phyloP scores from a whole-genome alignment of 257 asterid species.

The Apocynum venetum region DNA sequence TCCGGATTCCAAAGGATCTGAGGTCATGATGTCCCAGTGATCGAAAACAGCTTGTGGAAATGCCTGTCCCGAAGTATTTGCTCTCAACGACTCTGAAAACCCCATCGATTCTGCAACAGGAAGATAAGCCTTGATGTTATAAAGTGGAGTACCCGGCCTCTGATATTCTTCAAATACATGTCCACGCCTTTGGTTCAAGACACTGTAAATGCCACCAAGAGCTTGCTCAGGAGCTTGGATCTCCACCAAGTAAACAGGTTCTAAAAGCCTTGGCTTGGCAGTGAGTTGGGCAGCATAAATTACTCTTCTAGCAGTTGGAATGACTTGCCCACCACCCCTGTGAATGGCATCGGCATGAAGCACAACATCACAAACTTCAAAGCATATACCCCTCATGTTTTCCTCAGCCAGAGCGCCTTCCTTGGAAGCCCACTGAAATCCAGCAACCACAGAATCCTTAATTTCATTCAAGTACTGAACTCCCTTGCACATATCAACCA shows the following conservation, averaged over 20 bases:
- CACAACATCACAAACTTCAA: slow-evolving; percentile 41
- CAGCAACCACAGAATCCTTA: slow-evolving; percentile 49
- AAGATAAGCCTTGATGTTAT: slow-evolving; percentile 44
- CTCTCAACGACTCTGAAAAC: slow-evolving; percentile 36
- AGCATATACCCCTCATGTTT: slow-evolving; percentile 45
- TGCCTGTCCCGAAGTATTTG: slow-evolving; percentile 43
- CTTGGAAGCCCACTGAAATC: slow-evolving; percentile 47
- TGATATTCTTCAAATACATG: slow-evolving; percentile 42
- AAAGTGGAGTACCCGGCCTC: slow-evolving; percentile 40
- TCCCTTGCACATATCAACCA: slow-evolving; percentile 46
- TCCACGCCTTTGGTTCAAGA: slow-evolving; percentile 43
- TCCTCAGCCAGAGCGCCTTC: slow-evolving; percentile 42
- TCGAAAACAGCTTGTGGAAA: slow-evolving; percentile 41
- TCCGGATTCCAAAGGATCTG: slow-evolving; percentile 33
- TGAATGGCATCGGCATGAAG: slow-evolving; percentile 45
- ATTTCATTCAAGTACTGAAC: slow-evolving; percentile 41
- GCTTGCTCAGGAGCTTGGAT: slow-evolving; percentile 43
- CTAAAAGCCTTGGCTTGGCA: slow-evolving; percentile 41
- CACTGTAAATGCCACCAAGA: slow-evolving; percentile 40
- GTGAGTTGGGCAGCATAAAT: slow-evolving; percentile 41
- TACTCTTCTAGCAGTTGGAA: slow-evolving; percentile 45
- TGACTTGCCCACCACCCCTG: slow-evolving; percentile 44
- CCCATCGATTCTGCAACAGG: slow-evolving; percentile 41
- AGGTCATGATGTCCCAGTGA: slow-evolving; percentile 42
- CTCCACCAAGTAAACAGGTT: slow-evolving; percentile 38